phyloP scores from a whole-genome alignment of 306 rosid genomes.

The Sesbania bispinosa region DNA sequence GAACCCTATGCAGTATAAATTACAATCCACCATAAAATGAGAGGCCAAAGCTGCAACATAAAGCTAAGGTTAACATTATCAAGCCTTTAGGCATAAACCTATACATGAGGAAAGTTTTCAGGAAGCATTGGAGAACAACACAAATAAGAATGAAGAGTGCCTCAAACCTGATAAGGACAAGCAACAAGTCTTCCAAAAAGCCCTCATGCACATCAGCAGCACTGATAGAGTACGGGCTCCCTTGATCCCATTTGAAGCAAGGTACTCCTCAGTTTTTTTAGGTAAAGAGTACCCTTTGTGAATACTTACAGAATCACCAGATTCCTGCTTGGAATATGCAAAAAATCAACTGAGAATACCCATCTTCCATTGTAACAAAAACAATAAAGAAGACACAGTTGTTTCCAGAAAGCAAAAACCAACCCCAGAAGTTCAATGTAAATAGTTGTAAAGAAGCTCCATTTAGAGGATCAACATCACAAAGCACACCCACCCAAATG shows the following conservation, averaged over 20 bases:
- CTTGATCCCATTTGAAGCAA: constrained; percentile 65
- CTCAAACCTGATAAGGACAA: constrained; percentile 71
- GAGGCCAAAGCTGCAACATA: neutral
- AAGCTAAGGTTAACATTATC: constrained; percentile 10
- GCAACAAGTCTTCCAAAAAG: constrained; percentile 58
- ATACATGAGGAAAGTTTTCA: neutral
- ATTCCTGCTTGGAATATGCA: constrained; percentile 39
- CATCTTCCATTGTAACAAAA: neutral
- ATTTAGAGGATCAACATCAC: neutral
- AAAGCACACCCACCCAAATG: neutral
- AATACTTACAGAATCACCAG: constrained; percentile 47
- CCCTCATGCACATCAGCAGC: constrained; percentile 49
- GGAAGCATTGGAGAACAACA: neutral
- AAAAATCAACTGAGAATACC: neutral
- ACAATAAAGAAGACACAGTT: neutral
- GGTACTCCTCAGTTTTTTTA: constrained; percentile 55
- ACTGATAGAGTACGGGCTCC: constrained; percentile 56
- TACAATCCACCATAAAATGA: neutral
- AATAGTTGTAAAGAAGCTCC: neutral
- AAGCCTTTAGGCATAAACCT: neutral
- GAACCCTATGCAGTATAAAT: constrained; percentile 3
- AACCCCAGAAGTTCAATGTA: neutral
- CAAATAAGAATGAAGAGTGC: neutral
- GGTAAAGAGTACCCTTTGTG: constrained; percentile 68
- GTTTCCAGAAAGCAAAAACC: neutral